Base-by-base conservation (phyloP, 2,329 filamentous ascomycete genomes). In the Fusarium domesticum region DNA sequence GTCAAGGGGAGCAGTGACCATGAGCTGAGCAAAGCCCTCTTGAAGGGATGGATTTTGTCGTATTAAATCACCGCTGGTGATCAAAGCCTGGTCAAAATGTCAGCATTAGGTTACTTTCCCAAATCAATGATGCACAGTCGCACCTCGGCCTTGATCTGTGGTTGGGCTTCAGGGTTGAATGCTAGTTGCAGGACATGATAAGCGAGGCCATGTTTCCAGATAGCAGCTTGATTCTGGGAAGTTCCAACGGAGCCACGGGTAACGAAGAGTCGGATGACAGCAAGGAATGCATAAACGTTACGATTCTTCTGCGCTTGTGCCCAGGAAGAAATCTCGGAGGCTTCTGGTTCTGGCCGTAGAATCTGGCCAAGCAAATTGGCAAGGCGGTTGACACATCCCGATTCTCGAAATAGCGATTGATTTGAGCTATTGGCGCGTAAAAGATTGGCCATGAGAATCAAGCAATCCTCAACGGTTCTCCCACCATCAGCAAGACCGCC, bases 321-420 rank as follows among this genome's bases (percentile, higher is more conserved):
- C 87, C 89, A 95, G 18, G 80, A 76, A 11, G 85, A 85, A 43
- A 87, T 74, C 50, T 84, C 80, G n/a, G 53, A 43, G 18, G 75
- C 75, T 15, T 75, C 70, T 31, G 76, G 74, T 43, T 74, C 70
- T 45, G 76, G 73, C 54, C 77, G 69, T 48, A 78, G 71, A 41
- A 78, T 74, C 52, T 78, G 75, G 59, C 78, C 76, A 16, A 96
- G 73, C 25, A 97, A 73, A 30, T 78, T 77, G 14, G 84, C 78
- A 37, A 96, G 73, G 55, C 83, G 84, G 17, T 79, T 76, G 12
- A 95, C 82, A 60, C 85, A 91, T 1, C 89, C 90, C 35, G 88
- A 92, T 64, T 98, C 93, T 44, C 92, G 81, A 65, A 98, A 97
- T 43, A 92, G 83, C 10, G 89, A 89, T 66, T 98, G 93, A 61